Conservation (phyloP, 148 eudicot genomes). For the Amaranthus palmeri region DNA sequence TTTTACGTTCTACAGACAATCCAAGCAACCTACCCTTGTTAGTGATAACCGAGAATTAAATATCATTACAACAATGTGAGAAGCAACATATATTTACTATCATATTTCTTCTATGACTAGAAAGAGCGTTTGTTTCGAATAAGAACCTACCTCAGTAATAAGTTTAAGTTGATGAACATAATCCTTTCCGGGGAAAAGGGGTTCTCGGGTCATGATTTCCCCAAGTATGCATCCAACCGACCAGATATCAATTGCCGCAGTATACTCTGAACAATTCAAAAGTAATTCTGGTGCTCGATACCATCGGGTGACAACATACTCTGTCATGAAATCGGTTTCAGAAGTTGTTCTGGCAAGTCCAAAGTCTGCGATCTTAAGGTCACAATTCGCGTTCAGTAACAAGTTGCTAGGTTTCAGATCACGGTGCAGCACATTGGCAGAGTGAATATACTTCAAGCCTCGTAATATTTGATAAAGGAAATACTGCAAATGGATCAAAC, state of each 20-base stretch:
- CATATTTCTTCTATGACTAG: neutral
- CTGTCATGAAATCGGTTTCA: conserved; percentile 90
- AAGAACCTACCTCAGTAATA: conserved; percentile 64
- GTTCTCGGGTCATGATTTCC: conserved; percentile 67
- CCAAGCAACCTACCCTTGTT: too few species aligned
- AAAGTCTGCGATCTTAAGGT: conserved; percentile 83
- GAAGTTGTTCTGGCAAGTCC: conserved; percentile 87
- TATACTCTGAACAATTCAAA: conserved; percentile 70
- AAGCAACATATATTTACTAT: too few species aligned
- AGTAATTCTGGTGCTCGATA: conserved; percentile 87
- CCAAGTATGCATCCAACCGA: conserved; percentile 92
- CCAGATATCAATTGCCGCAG: conserved; percentile 90
- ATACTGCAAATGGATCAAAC: conserved; percentile 46
- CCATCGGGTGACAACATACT: conserved; percentile 90
- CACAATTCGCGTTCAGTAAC: conserved; percentile 76
- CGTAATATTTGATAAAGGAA: conserved; percentile 78
- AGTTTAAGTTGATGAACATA: conserved; percentile 78
- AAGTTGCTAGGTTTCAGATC: conserved; percentile 90
- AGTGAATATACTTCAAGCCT: conserved; percentile 83
- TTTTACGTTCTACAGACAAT: too few species aligned
- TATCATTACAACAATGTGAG: too few species aligned
- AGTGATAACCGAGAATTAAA: too few species aligned
- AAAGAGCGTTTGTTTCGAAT: neutral
- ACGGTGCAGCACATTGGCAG: conserved; percentile 79
- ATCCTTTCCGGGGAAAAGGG: conserved; percentile 82